Conservation (phyloP, 371 early-diverging fungal genomes). For the Rhizopus delemar region DNA sequence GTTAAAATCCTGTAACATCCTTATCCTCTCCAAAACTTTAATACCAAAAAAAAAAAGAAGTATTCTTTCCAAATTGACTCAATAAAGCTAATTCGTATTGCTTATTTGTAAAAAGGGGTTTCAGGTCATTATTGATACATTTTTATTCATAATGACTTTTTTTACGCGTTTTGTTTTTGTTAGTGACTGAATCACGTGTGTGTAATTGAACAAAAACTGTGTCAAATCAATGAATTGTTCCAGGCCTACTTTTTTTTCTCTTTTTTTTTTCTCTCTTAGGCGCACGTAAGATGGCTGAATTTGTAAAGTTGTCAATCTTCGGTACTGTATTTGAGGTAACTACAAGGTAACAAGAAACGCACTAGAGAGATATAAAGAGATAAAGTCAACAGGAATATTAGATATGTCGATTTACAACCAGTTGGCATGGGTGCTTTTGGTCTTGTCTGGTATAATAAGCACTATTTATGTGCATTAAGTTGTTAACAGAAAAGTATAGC, state of each 20-base stretch:
- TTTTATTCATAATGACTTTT: background rate
- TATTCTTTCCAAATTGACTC: too few species aligned
- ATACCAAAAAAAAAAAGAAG: too few species aligned
- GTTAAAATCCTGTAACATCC: too few species aligned
- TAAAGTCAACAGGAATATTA: conserved; percentile 18
- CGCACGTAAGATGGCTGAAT: conserved; percentile 67
- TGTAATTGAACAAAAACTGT: background rate
- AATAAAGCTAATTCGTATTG: too few species aligned
- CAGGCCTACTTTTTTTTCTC: background rate
- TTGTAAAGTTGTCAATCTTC: conserved; percentile 82
- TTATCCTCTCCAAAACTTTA: too few species aligned
- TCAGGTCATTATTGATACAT: too few species aligned
- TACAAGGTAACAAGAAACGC: conserved; percentile 58
- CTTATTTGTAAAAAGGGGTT: too few species aligned
- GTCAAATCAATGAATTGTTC: background rate
- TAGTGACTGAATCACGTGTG: background rate
- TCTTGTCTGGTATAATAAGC: conserved; percentile 78
- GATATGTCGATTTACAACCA: conserved; percentile 90
- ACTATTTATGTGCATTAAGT: background rate
- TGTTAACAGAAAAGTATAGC: conserved; percentile 41
- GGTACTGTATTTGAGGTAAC: conserved; percentile 94
- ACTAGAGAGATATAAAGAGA: background rate
- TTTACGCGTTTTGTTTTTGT: background rate
- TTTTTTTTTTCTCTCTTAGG: conserved; percentile 1
- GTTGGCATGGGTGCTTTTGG: conserved; percentile 98